A percentile compares a stretch with the other conserved stretches of the same genome.
These are phyloP conservation scores for Colletotrichum euphorbiae DNA, from an alignment of 2,329 filamentous ascomycete genomes.

Conservation along the genomic window DNA sequence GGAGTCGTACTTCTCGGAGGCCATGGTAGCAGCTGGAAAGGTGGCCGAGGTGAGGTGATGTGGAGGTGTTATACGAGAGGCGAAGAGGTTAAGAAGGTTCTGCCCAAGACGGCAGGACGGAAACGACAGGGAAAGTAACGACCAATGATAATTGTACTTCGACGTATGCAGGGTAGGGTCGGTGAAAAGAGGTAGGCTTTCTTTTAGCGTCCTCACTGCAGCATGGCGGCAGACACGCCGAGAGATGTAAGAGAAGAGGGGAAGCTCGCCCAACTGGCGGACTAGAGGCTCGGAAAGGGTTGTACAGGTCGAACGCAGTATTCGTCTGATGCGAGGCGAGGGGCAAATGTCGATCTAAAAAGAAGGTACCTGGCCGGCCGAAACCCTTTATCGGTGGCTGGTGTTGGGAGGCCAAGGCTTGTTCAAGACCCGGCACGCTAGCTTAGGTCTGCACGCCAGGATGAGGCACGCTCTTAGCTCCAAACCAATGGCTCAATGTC, in stretches of 20 bases:
- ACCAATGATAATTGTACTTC: conserved; percentile 24
- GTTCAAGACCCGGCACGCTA: conserved; percentile 31
- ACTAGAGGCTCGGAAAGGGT: conserved; percentile 23
- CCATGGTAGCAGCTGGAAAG: conserved; percentile 33
- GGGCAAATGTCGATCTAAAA: conserved; percentile 33
- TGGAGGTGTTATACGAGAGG: conserved; percentile 47
- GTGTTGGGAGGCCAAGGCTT: conserved; percentile 31
- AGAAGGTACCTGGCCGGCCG: conserved; percentile 32
- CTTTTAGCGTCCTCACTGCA: conserved; percentile 37
- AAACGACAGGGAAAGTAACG: conserved; percentile 15
- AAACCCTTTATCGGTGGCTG: conserved; percentile 34
- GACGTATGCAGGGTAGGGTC: conserved; percentile 28
- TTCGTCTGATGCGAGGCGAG: conserved; percentile 22
- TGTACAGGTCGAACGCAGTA: conserved; percentile 31
- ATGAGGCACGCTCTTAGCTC: conserved; percentile 18
- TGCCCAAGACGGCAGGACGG: conserved; percentile 30
- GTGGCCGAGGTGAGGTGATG: conserved; percentile 44
- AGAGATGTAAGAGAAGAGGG: conserved; percentile 30
- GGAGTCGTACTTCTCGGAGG: conserved; percentile 37
- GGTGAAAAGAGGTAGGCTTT: conserved; percentile 31
- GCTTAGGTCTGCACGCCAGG: conserved; percentile 5
- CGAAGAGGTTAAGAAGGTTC: conserved; percentile 41
- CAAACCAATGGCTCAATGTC: conserved; percentile 13
- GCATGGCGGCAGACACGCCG: conserved; percentile 26
- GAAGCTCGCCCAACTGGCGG: conserved; percentile 16